These are phyloP conservation scores for Cenchrus fungigraminus DNA, from an alignment of 176 grass and related monocot genomes.

Conservation along the genomic window DNA sequence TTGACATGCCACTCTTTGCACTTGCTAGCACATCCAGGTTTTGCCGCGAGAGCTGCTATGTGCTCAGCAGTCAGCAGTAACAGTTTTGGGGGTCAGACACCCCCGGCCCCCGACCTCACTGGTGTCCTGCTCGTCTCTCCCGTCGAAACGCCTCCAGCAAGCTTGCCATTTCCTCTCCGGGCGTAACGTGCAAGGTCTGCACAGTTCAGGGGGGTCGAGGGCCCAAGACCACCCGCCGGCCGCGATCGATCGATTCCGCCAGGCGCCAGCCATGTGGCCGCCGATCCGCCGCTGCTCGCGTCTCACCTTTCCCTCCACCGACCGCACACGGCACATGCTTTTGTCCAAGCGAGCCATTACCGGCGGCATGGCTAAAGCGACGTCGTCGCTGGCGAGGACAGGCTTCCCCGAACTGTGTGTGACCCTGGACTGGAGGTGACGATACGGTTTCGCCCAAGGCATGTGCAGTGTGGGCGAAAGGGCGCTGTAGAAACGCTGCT, in stretches of 20 bases:
- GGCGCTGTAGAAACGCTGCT: background rate
- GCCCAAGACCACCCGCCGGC: background rate
- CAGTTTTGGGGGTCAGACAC: background rate
- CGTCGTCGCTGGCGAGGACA: conserved; percentile 14
- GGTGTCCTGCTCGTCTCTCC: background rate
- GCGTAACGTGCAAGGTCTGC: conserved; percentile 12
- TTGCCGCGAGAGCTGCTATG: background rate
- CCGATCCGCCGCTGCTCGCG: background rate
- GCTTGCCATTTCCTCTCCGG: background rate
- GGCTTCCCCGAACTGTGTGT: background rate
- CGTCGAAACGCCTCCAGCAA: background rate
- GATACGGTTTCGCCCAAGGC: background rate
- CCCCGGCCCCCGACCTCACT: background rate
- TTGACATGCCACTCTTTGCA: background rate
- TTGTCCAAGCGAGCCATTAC: background rate
- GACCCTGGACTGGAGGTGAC: background rate
- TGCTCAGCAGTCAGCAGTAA: background rate
- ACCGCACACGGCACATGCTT: background rate
- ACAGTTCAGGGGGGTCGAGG: background rate
- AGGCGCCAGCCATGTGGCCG: background rate
- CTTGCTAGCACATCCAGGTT: background rate
- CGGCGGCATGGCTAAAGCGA: conserved; percentile 28
- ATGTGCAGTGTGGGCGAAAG: conserved; percentile 30
- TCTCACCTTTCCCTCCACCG: conserved; percentile 3
- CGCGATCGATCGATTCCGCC: background rate